These are phyloP conservation scores for Lolium rigidum DNA, from an alignment of 176 grass and related monocot species.

Conservation along the genomic window DNA sequence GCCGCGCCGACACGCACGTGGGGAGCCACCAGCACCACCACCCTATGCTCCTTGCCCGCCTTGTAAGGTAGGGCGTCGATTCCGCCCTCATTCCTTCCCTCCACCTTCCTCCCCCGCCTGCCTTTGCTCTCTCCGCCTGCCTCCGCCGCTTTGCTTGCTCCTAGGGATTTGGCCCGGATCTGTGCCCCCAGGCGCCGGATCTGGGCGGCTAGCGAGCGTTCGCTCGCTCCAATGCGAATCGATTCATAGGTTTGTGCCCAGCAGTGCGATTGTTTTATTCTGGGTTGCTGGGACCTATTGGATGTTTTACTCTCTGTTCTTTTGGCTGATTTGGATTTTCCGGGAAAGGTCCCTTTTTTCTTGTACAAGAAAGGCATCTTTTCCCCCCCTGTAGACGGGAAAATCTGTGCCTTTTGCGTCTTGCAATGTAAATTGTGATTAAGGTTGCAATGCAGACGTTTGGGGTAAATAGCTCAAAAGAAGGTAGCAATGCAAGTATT, in stretches of 20 bases:
- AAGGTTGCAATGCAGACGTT: constrained; percentile 17
- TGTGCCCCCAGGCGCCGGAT: constrained; percentile 44
- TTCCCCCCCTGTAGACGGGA: not conserved
- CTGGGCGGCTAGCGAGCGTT: not conserved
- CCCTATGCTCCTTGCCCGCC: constrained; percentile 53
- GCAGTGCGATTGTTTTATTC: not conserved
- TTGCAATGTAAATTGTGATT: constrained; percentile 10
- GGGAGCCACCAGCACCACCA: constrained; percentile 16
- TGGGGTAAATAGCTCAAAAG: not conserved
- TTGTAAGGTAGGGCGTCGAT: constrained; percentile 55
- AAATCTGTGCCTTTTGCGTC: not conserved
- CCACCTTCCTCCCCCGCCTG: not conserved
- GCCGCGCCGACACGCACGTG: constrained; percentile 44
- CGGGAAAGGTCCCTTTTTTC: not conserved
- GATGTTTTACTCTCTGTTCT: constrained; percentile 38
- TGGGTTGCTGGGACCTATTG: not conserved
- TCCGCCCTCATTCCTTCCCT: constrained; percentile 3
- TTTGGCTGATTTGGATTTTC: constrained; percentile 30
- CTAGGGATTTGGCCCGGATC: constrained; percentile 46
- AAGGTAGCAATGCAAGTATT: constrained; percentile 18
- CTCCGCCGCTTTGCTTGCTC: constrained; percentile 31
- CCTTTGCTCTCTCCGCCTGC: not conserved
- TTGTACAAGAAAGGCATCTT: not conserved
- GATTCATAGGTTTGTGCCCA: constrained; percentile 11
- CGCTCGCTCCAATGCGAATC: constrained; percentile 18